Evolutionary conservation across 2,329 filamentous ascomycete genomes (phyloP).

Genomic region (Aspergillus chevalieri): DNA sequence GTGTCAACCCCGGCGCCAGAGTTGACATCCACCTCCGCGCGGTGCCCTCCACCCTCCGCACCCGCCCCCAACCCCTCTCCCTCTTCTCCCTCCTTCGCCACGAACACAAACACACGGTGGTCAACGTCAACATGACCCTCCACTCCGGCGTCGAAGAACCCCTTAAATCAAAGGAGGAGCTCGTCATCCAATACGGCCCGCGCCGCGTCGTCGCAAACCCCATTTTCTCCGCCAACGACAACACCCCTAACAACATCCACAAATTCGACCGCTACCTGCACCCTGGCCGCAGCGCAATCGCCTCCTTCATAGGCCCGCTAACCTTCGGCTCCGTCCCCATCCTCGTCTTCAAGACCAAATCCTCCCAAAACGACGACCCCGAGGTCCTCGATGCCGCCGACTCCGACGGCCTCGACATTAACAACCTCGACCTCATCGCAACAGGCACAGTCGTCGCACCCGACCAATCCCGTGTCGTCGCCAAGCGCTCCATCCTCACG

Average conservation of each 20-base stretch:
- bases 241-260: slow-evolving; percentile 92
- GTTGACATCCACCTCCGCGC: slow-evolving; percentile 71
- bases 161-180: slow-evolving; percentile 83
- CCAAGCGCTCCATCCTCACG: slow-evolving; percentile 88
- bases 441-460: slow-evolving; percentile 83
- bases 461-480: slow-evolving; percentile 68
- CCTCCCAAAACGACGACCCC: slow-evolving; percentile 19
- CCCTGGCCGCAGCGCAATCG: slow-evolving; percentile 81
- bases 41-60: slow-evolving; percentile 51
- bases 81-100: slow-evolving; percentile 86
- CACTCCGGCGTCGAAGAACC: slow-evolving; percentile 68
- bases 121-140: slow-evolving; percentile 86
- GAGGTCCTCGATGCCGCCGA: slow-evolving; percentile 41
- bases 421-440: slow-evolving; percentile 64
- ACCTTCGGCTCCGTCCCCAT: slow-evolving; percentile 90
- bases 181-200: slow-evolving; percentile 86
- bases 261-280: slow-evolving; percentile 92
- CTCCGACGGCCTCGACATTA: slow-evolving; percentile 39
- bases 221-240: slow-evolving; percentile 80
- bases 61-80: slow-evolving; percentile 54
- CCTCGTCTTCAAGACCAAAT: slow-evolving; percentile 68
- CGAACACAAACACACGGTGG: slow-evolving; percentile 85
- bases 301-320: slow-evolving; percentile 81
- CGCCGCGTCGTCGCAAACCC: slow-evolving; percentile 83
- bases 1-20: slow-evolving; percentile 74